Conservation (phyloP, 192 early-diverging fungal genomes). For the Entomortierella beljakovae region DNA sequence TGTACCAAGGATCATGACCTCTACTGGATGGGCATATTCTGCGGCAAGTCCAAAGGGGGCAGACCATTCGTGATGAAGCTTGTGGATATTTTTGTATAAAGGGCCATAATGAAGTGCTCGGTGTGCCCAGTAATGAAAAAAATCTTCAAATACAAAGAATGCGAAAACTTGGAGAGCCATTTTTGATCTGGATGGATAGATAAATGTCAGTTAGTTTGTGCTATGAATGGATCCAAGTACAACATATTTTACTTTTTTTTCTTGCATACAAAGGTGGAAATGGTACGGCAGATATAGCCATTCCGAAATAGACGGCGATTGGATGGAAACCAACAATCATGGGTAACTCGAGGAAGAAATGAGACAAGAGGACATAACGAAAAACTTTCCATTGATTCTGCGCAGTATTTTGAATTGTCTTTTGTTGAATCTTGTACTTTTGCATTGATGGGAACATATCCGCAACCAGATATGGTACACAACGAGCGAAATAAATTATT, state of each 20-base stretch:
- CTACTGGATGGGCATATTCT: conserved; percentile 92
- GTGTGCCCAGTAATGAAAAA: conserved; percentile 91
- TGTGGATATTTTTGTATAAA: conserved; percentile 93
- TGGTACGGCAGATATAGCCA: conserved; percentile 83
- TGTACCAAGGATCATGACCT: conserved; percentile 84
- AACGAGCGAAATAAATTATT: conserved; percentile 91
- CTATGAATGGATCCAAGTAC: no score
- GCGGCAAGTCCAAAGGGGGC: conserved; percentile 90
- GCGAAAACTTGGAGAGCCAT: conserved; percentile 73
- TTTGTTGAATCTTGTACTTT: conserved; percentile 91
- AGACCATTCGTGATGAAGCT: conserved; percentile 91
- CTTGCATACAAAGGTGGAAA: conserved; percentile 80
- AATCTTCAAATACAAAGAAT: conserved; percentile 89
- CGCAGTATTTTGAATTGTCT: conserved; percentile 71
- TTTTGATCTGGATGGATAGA: conserved; percentile 50
- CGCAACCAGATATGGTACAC: conserved; percentile 82
- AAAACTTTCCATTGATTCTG: conserved; percentile 79
- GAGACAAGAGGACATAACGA: conserved; percentile 76
- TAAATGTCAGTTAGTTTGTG: background rate
- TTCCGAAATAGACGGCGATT: conserved; percentile 82
- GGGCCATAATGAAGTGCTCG: conserved; percentile 86
- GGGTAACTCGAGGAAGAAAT: conserved; percentile 87
- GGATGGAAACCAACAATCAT: conserved; percentile 91
- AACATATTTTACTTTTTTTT: no score
- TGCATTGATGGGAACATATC: conserved; percentile 88